Percentiles rank a stretch among this genome's conserved stretches.
Evolutionary conservation across 78 protist genomes (phyloP).

Genomic region (Dictyostelium intermedium): DNA sequence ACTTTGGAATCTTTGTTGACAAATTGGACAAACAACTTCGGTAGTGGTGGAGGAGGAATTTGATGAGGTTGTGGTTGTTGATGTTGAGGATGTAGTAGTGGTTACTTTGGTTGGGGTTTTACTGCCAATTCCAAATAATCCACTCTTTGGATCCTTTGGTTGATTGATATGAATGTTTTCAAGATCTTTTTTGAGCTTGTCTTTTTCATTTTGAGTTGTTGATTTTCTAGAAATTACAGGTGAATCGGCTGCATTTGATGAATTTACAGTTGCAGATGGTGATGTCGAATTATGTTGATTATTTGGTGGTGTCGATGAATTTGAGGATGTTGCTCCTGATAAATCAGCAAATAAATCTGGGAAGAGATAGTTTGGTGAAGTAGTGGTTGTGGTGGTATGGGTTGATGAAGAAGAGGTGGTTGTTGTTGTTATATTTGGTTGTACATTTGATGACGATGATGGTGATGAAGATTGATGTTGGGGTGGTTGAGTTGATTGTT

Average conservation of each 20-base stretch:
- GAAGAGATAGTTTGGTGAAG: background rate
- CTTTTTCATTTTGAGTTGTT: constrained; percentile 5
- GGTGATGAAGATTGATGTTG: background rate
- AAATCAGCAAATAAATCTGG: constrained; percentile 32
- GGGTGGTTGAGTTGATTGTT: background rate
- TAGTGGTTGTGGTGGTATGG: background rate
- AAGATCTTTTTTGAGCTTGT: constrained; percentile 32
- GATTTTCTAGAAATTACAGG: constrained; percentile 29
- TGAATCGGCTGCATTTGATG: background rate
- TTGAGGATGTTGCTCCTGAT: background rate
- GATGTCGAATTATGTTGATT: background rate
- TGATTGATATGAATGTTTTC: constrained; percentile 19
- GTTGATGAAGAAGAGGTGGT: background rate
- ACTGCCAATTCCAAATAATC: background rate
- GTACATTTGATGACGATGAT: background rate
- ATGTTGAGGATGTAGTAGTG: background rate
- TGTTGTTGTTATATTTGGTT: constrained; percentile 8
- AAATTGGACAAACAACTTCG: constrained; percentile 48
- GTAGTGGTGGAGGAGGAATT: background rate
- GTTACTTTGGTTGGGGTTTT: constrained; percentile 10
- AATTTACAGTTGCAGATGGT: background rate
- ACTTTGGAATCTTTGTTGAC: constrained; percentile 65
- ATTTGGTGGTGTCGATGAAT: background rate
- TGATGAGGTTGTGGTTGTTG: background rate
- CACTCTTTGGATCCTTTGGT: background rate